Evolutionary conservation across 306 rosid genomes (phyloP).

Genomic region (Lathyrus sativus): DNA sequence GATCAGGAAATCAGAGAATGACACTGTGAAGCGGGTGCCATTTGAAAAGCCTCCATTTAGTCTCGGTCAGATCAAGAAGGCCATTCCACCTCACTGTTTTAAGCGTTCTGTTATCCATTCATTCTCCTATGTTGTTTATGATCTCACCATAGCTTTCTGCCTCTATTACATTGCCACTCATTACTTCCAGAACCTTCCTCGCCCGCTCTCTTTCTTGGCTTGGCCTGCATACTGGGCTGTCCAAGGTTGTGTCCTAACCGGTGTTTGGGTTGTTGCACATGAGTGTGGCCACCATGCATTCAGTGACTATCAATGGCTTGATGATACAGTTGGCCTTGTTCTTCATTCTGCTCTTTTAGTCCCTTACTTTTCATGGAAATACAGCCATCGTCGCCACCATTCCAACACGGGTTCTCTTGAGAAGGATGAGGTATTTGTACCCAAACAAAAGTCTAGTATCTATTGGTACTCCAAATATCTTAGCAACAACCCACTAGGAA

Average conservation of each 20-base stretch:
- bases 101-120: constrained; percentile 73
- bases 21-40: constrained; percentile 66
- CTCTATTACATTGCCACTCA: constrained; percentile 66
- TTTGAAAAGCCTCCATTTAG: constrained; percentile 67
- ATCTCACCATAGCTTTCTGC: constrained; percentile 55
- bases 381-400: constrained; percentile 97
- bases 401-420: constrained; percentile 90
- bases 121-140: constrained; percentile 70
- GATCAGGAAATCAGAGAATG: constrained; percentile 48
- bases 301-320: constrained; percentile 90
- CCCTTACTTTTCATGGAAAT: constrained; percentile 97
- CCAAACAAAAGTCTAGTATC: constrained; percentile 56
- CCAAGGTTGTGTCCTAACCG: constrained; percentile 88
- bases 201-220: constrained; percentile 52
- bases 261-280: constrained; percentile 95
- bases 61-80: constrained; percentile 73
- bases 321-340: constrained; percentile 83
- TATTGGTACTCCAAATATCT: constrained; percentile 73
- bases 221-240: constrained; percentile 72
- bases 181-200: constrained; percentile 54
- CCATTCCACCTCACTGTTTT: constrained; percentile 86
- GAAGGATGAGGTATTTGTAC: constrained; percentile 92
- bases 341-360: constrained; percentile 90
- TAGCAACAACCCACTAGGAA: constrained; percentile 84
- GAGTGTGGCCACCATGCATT: constrained; percentile 99